Conservation (phyloP, 202 grass and related monocot genomes). For the Zizania palustris region DNA sequence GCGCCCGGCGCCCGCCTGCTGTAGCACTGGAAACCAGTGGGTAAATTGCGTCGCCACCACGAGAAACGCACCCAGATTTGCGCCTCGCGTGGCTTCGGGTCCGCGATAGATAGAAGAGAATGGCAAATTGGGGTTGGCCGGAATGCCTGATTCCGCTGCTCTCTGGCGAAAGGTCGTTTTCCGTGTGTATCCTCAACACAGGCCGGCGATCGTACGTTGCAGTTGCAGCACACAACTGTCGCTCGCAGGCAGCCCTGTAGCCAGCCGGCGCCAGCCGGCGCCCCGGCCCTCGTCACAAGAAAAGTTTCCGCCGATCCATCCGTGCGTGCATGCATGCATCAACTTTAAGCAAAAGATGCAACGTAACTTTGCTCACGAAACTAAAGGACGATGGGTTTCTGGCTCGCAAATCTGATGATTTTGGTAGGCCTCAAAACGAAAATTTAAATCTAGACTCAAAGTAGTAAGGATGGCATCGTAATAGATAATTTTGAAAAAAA, state of each 20-base stretch:
- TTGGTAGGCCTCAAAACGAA: too few relatives aligned
- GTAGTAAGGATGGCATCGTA: too few relatives aligned
- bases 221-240: neutral
- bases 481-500: too few relatives aligned
- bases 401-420: too few relatives aligned
- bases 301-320: neutral
- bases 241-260: neutral
- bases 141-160: neutral
- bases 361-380: neutral
- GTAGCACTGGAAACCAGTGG: neutral
- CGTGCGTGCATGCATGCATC: neutral
- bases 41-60: neutral
- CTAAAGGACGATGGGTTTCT: neutral
- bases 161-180: neutral
- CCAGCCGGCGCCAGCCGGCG: neutral
- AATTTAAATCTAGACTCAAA: too few relatives aligned
- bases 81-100: neutral
- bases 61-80: conserved; percentile 1
- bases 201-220: neutral
- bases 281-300: neutral
- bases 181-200: neutral
- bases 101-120: neutral
- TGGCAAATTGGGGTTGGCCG: neutral
- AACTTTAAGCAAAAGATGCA: neutral
- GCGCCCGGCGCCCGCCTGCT: neutral